Conservation (phyloP, 2,329 filamentous ascomycete genomes). For the Coniochaeta prunicola region DNA sequence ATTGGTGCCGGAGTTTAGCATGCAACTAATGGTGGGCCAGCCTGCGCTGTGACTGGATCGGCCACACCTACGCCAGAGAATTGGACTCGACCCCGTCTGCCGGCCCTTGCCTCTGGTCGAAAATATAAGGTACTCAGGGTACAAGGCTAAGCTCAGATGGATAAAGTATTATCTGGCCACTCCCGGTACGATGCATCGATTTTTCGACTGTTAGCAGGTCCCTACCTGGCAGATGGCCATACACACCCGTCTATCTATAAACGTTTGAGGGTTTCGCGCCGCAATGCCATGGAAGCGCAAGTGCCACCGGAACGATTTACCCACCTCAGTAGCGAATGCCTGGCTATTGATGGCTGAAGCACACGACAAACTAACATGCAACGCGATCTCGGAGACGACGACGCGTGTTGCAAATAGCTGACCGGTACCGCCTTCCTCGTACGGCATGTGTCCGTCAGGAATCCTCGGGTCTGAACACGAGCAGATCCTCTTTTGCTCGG, state of each 20-base stretch:
- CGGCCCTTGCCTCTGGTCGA: neutral
- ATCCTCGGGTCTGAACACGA: neutral
- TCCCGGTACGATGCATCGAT: neutral
- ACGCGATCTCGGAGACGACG: neutral
- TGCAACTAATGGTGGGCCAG: neutral
- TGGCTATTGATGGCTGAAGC: neutral
- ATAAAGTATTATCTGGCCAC: neutral
- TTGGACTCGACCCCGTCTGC: neutral
- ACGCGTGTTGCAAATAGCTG: neutral
- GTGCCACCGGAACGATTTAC: no score
- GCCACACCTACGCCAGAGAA: neutral
- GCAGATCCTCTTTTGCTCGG: neutral
- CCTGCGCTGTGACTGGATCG: constrained; percentile 5
- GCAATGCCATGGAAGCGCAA: neutral
- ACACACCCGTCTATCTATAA: neutral
- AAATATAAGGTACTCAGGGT: no score
- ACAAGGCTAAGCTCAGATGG: no score
- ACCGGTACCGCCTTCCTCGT: neutral
- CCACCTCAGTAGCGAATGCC: no score
- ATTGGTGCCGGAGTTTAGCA: constrained; percentile 2
- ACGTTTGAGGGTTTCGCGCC: neutral
- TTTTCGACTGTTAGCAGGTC: neutral
- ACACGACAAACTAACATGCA: neutral
- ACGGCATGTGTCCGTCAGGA: neutral
- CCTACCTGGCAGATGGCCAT: neutral